Percentiles rank a stretch among this genome's conserved stretches.
phyloP scores from a whole-genome alignment of 805 yeast species.

The Metschnikowia borealis region DNA sequence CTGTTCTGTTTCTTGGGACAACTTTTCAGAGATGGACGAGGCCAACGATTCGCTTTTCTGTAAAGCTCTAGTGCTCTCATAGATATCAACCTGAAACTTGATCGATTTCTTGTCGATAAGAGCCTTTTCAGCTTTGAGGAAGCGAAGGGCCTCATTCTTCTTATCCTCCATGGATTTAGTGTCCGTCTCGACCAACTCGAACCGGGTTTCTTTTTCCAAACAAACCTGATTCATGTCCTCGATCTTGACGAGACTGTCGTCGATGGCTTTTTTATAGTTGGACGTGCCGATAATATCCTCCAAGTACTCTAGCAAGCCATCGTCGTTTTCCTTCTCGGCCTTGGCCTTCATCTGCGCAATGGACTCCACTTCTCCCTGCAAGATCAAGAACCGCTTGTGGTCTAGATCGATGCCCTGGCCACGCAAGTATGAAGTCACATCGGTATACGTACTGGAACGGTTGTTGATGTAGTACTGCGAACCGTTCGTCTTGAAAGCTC shows the following conservation, averaged over 20 bases:
- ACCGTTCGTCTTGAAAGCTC: slow-evolving; percentile 69
- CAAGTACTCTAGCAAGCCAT: slow-evolving; percentile 87
- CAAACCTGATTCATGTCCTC: slow-evolving; percentile 80
- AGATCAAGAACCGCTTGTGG: slow-evolving; percentile 87
- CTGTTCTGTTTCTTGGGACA: slow-evolving; percentile 42
- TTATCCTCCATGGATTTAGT: slow-evolving; percentile 59
- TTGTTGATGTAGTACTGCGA: slow-evolving; percentile 78
- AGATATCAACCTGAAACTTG: slow-evolving; percentile 50
- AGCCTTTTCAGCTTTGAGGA: slow-evolving; percentile 59
- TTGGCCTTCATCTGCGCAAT: slow-evolving; percentile 99
- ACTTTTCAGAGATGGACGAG: slow-evolving; percentile 36
- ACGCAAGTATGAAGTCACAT: slow-evolving; percentile 70
- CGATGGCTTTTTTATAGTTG: slow-evolving; percentile 72
- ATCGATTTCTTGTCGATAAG: slow-evolving; percentile 51
- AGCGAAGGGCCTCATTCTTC: slow-evolving; percentile 66
- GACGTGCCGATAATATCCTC: slow-evolving; percentile 98
- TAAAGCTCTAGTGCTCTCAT: slow-evolving; percentile 38
- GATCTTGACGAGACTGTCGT: slow-evolving; percentile 52
- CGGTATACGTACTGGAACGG: slow-evolving; percentile 64
- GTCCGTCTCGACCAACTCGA: slow-evolving; percentile 75
- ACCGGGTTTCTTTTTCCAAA: slow-evolving; percentile 73
- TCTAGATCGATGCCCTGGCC: slow-evolving; percentile 89
- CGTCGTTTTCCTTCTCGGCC: slow-evolving; percentile 88
- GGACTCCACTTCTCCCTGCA: slow-evolving; percentile 97
- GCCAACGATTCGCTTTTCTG: slow-evolving; percentile 35